Conservation (phyloP, 768 basidiomycete genomes). For the Mycena maculata region DNA sequence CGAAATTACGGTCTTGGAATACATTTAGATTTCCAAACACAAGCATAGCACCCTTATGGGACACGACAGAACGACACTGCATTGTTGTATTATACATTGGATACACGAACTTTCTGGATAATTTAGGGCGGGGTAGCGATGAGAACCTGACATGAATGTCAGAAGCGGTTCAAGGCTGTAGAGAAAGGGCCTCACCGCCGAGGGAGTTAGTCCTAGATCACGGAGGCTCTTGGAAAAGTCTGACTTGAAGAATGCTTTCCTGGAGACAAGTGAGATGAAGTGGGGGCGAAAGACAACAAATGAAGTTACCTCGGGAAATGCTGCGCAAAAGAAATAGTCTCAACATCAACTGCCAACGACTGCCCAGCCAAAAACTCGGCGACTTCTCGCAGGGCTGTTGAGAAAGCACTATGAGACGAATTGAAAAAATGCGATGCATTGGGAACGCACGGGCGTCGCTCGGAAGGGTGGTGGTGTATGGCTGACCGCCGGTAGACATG, state of each 20-base stretch:
- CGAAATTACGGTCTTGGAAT: constrained; percentile 62
- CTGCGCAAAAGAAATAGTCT: constrained; percentile 80
- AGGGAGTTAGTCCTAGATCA: constrained; percentile 90
- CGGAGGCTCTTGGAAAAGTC: constrained; percentile 87
- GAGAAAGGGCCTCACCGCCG: constrained; percentile 69
- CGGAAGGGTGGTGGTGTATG: constrained; percentile 82
- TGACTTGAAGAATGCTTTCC: constrained; percentile 78
- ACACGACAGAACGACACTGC: constrained; percentile 16
- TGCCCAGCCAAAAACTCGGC: constrained; percentile 90
- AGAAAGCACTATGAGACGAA: constrained; percentile 5
- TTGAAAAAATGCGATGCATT: no score
- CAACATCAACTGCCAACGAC: constrained; percentile 73
- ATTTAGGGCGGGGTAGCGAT: constrained; percentile 59
- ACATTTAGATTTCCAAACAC: constrained; percentile 45
- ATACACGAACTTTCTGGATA: constrained; percentile 27
- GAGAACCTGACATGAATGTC: constrained; percentile 56
- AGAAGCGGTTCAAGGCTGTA: constrained; percentile 12
- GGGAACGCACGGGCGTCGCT: constrained; percentile 77
- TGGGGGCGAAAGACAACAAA: background rate
- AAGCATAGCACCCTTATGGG: no score
- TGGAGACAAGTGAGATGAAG: constrained; percentile 42
- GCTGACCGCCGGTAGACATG: constrained; percentile 82
- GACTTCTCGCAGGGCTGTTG: constrained; percentile 81
- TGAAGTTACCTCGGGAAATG: constrained; percentile 83
- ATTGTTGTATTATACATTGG: constrained; percentile 30